Evolutionary conservation across 2,329 filamentous ascomycete species (phyloP), one percentile per base, ranked within the genome.

Genomic region (Trichoderma semiorbis): DNA sequence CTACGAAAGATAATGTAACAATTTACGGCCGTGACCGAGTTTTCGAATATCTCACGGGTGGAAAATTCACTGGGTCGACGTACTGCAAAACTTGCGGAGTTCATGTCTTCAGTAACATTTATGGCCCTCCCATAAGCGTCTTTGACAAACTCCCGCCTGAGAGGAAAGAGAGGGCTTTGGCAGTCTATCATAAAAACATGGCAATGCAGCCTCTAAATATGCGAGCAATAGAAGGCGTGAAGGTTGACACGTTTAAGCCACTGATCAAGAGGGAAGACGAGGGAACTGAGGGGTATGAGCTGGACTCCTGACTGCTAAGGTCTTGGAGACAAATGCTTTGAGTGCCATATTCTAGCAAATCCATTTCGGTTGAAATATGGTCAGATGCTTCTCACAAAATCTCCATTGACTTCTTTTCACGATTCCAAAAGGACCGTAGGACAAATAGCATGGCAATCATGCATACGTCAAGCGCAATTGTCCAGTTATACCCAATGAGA

Each of bases 401-500:
- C 3, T 1, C 1, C 11, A 18, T 26, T 16, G 7, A 8, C 18
- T 18, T 68, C 12, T 68, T 68, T 5, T 68, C 34, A 1, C 34
- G 53, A n/a, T 68, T 58, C 65, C 53, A 68, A 8, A 58, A 68
- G 7, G 53, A 47, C 2, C 34, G 34, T n/a, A 39, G 53, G 4
- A 75, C 75, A 62, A 75, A 74, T 12, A 75, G 24, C 71, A 77
- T 75, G 12, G 57, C 67, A 32, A 77, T 62, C 71, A 75, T 74
- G 18, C 73, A 66, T 3, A 78, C 68, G 61, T 79, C 78, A 32
- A 77, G 26, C 0, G 74, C 75, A 74, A 79, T 77, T 3, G 77
- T 75, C 68, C 75, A 75, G n/a, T 75, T 75, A 36, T 79, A 84
- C 1, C 83, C 83, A 26, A 81, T 81, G 18, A 75, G 78, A 71